These are phyloP conservation scores for Aurantiochytrium sp. DNA, from an alignment of 108 stramenopile species.

Conservation along the genomic window DNA sequence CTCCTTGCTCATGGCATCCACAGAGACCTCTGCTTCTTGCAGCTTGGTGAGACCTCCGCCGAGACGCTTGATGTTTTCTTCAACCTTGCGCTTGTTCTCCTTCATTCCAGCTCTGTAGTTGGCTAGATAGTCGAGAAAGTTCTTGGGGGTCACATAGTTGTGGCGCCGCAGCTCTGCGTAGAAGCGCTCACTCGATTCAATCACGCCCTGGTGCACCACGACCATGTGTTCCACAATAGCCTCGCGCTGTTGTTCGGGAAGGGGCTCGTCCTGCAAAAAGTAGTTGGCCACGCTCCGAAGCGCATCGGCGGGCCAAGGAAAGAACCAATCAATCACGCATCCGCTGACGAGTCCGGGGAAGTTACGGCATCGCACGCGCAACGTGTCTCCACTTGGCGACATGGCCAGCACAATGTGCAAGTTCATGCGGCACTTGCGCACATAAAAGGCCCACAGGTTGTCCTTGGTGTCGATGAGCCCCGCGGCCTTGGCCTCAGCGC, in stretches of 20 bases:
- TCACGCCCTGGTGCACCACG: constrained; percentile 44
- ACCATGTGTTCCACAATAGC: constrained; percentile 53
- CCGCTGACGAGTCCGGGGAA: constrained; percentile 63
- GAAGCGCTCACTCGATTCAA: constrained; percentile 33
- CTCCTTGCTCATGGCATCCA: constrained; percentile 49
- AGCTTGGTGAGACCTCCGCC: constrained; percentile 57
- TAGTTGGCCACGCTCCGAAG: constrained; percentile 52
- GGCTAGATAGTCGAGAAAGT: constrained; percentile 60
- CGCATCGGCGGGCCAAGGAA: constrained; percentile 62
- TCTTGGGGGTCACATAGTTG: constrained; percentile 66
- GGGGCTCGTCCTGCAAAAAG: constrained; percentile 48
- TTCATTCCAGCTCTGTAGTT: constrained; percentile 39
- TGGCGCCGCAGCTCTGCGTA: constrained; percentile 50
- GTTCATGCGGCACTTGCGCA: constrained; percentile 54
- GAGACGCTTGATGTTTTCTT: constrained; percentile 43
- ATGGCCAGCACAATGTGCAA: constrained; percentile 62
- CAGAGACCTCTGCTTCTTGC: constrained; percentile 53
- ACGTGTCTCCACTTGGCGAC: constrained; percentile 59
- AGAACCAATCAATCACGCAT: constrained; percentile 65
- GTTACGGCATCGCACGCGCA: constrained; percentile 58
- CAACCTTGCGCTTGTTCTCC: constrained; percentile 23
- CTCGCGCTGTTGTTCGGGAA: constrained; percentile 42
- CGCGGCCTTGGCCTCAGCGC: constrained; percentile 42
- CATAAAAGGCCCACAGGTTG: constrained; percentile 52
- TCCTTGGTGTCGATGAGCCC: constrained; percentile 52